Conservation (phyloP, 805 yeast species). For the Lipomyces orientalis region DNA sequence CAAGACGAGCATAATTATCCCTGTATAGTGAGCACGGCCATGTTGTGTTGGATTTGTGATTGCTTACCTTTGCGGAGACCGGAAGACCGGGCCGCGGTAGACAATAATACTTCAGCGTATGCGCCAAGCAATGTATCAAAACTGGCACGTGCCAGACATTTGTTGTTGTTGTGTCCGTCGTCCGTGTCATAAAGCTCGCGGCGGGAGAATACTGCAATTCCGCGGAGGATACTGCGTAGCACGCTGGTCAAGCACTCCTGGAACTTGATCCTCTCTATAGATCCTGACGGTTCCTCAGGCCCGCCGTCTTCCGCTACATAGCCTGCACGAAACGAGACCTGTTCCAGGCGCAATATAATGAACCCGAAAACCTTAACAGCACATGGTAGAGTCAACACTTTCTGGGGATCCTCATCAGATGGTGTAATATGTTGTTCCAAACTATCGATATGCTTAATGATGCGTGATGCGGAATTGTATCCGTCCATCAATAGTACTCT, state of each 20-base stretch:
- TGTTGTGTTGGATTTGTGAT: neutral
- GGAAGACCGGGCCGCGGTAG: conserved; percentile 2
- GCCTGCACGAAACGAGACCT: neutral
- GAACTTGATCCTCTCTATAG: neutral
- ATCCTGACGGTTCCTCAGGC: neutral
- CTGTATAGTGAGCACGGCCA: neutral
- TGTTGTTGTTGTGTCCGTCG: neutral
- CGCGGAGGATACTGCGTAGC: neutral
- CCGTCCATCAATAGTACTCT: neutral
- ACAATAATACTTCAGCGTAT: neutral
- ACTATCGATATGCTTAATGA: neutral
- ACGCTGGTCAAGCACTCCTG: neutral
- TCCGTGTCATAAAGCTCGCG: neutral
- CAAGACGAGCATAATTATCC: neutral
- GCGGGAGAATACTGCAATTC: neutral
- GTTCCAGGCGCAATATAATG: neutral
- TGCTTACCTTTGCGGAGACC: conserved; percentile 4
- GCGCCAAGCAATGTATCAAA: neutral
- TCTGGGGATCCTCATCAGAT: neutral
- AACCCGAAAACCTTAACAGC: neutral
- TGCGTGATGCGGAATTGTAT: neutral
- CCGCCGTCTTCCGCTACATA: neutral
- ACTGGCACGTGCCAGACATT: too few species aligned
- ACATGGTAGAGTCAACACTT: neutral
- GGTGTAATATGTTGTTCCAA: neutral